Evolutionary conservation across 352 stramenopile species (phyloP).

Genomic region (Aphanomyces stellatus): DNA sequence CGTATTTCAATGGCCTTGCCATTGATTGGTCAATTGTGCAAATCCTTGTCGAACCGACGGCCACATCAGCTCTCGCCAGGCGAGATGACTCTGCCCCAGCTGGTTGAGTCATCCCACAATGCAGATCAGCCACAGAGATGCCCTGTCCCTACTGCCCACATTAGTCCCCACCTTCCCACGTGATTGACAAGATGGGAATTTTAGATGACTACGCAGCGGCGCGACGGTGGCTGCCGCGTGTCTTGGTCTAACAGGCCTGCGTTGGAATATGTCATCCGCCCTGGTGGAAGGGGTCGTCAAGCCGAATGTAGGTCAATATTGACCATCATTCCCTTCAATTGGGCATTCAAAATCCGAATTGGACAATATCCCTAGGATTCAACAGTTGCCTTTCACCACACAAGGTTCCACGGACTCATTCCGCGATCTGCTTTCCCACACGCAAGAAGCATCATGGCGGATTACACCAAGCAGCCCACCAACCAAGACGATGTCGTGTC

Average conservation of each 20-base stretch:
- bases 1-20: neutral
- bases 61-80: neutral
- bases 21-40: neutral
- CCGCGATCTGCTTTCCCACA: neutral
- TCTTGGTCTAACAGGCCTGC: no score
- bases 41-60: neutral
- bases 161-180: neutral
- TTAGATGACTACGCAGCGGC: neutral
- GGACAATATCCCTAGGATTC: no score
- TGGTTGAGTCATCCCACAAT: neutral
- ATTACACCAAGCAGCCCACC: conserved; percentile 22
- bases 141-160: neutral
- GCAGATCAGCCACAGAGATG: neutral
- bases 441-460: neutral
- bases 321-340: no score
- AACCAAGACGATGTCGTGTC: no score
- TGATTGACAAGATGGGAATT: neutral
- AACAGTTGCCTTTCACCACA: no score
- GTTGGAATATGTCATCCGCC: no score
- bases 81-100: neutral
- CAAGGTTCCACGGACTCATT: no score
- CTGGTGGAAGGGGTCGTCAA: no score
- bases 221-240: no score
- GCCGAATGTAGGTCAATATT: no score
- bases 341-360: no score